phyloP scores from a whole-genome alignment of 202 grass and related monocot species.

The Setaria italica region DNA sequence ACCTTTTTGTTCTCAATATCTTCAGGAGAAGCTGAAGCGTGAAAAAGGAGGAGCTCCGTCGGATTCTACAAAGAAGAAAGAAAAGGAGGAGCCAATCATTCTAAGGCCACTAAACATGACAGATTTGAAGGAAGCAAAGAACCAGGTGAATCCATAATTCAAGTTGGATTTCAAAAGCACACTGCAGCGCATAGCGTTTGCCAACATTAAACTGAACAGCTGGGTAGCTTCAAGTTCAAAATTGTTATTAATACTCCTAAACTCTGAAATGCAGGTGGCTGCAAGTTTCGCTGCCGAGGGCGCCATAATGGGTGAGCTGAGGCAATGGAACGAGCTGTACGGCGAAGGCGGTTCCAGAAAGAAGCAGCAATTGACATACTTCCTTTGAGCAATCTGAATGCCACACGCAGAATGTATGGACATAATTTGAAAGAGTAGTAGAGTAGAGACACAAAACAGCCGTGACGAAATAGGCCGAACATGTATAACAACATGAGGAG shows the following conservation, averaged over 20 bases:
- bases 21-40: constrained; percentile 63
- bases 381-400: constrained; percentile 61
- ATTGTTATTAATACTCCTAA: background rate
- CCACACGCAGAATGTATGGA: constrained; percentile 44
- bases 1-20: constrained; percentile 21
- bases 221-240: background rate
- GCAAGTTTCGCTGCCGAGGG: constrained; percentile 86
- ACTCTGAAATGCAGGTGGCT: constrained; percentile 69
- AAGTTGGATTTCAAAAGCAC: background rate
- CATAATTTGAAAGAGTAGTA: constrained; percentile 51
- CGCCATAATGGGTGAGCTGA: constrained; percentile 85
- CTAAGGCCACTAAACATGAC: constrained; percentile 86
- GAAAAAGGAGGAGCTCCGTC: constrained; percentile 49
- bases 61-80: constrained; percentile 50
- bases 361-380: constrained; percentile 89
- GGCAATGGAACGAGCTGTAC: constrained; percentile 95
- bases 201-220: constrained; percentile 21
- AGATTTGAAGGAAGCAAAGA: constrained; percentile 95
- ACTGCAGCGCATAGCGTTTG: background rate
- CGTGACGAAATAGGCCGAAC: constrained; percentile 47
- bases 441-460: constrained; percentile 44
- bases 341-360: constrained; percentile 98
- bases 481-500: background rate
- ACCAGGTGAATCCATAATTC: constrained; percentile 61
- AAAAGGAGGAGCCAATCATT: constrained; percentile 55